These are phyloP conservation scores for Marsdenia floribunda DNA, from an alignment of 257 asterid species.

Conservation along the genomic window DNA sequence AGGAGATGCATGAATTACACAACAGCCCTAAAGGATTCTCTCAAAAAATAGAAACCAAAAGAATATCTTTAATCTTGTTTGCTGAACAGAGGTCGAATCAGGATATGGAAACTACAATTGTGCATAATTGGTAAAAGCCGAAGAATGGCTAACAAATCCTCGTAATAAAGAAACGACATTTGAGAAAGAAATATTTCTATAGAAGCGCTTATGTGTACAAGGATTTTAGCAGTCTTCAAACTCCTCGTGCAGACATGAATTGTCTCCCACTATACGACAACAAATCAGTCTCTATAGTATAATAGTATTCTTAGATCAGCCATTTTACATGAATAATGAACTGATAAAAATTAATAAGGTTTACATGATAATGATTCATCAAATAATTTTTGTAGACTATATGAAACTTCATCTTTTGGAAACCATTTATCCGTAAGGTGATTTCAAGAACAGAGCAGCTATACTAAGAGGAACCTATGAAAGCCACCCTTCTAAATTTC, in stretches of 20 bases:
- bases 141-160: neutral
- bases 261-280: neutral
- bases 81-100: neutral
- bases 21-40: neutral
- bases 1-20: neutral
- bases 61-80: neutral
- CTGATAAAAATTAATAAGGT: neutral
- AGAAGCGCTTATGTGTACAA: neutral
- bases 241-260: neutral
- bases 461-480: neutral
- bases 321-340: neutral
- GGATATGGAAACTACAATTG: neutral
- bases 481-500: neutral
- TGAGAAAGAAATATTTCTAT: neutral
- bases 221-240: neutral
- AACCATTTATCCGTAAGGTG: neutral
- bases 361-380: neutral
- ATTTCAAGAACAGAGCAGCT: neutral
- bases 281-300: neutral
- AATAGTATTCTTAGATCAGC: neutral
- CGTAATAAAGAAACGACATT: too few relatives aligned
- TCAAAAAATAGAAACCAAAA: neutral
- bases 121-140: neutral
- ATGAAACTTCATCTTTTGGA: neutral
- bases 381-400: neutral